These are phyloP conservation scores for Hysterangium stoloniferum DNA, from an alignment of 768 basidiomycete species.

Conservation along the genomic window DNA sequence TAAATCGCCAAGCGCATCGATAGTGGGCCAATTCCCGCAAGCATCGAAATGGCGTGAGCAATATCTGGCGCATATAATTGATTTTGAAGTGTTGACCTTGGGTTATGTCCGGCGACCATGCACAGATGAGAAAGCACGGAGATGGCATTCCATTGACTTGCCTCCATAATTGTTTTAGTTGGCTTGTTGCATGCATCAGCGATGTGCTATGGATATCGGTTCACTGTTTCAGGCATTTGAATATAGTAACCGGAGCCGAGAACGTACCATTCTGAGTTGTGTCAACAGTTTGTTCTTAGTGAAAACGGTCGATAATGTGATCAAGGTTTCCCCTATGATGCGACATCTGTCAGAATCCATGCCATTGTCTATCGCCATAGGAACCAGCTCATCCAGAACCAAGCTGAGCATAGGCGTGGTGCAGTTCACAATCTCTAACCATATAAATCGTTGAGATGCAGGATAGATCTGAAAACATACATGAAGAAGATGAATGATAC, in stretches of 20 bases:
- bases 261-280: constrained; percentile 68
- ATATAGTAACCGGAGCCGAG: neutral
- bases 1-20: constrained; percentile 75
- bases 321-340: constrained; percentile 63
- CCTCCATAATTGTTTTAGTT: constrained; percentile 56
- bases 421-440: constrained; percentile 66
- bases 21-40: constrained; percentile 58
- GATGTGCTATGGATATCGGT: constrained; percentile 51
- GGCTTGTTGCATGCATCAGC: constrained; percentile 62
- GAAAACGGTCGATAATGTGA: constrained; percentile 64
- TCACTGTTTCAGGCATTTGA: neutral
- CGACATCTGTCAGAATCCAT: constrained; percentile 70
- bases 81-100: constrained; percentile 51
- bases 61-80: constrained; percentile 81
- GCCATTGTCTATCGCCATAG: constrained; percentile 77
- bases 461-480: constrained; percentile 44
- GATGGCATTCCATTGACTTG: constrained; percentile 74
- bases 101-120: constrained; percentile 64
- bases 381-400: constrained; percentile 71
- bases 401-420: constrained; percentile 50
- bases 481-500: neutral
- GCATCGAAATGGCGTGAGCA: constrained; percentile 67
- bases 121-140: constrained; percentile 69
- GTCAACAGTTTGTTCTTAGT: constrained; percentile 72
- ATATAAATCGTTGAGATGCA: constrained; percentile 65